phyloP scores from a whole-genome alignment of 192 early-diverging fungal genomes.

The Linnemannia schmuckeri region DNA sequence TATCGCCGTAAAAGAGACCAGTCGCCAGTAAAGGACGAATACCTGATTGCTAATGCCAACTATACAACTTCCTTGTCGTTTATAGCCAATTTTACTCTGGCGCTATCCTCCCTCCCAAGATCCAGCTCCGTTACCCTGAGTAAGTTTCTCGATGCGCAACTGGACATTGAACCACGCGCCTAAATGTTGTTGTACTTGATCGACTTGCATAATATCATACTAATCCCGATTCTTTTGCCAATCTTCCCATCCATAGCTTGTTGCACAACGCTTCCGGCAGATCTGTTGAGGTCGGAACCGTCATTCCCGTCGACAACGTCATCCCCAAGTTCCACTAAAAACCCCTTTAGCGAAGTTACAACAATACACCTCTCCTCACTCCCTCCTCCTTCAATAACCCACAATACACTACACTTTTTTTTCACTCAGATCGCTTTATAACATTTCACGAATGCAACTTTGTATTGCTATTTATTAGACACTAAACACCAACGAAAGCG shows the following conservation, averaged over 20 bases:
- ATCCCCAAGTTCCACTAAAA: slow-evolving; percentile 43
- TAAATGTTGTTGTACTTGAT: not conserved
- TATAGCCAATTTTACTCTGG: slow-evolving; percentile 19
- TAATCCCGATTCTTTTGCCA: not conserved
- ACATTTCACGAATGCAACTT: not conserved
- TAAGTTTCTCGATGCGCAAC: slow-evolving; percentile 10
- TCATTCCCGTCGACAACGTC: slow-evolving; percentile 3
- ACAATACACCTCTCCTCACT: not conserved
- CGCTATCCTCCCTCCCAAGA: slow-evolving; percentile 40
- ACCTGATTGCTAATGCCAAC: not conserved
- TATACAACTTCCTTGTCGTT: not conserved
- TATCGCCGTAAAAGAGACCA: no score
- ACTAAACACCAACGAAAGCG: not conserved
- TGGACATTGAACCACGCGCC: no score
- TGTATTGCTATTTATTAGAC: not conserved
- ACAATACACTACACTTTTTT: slow-evolving; percentile 1
- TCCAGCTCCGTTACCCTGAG: slow-evolving; percentile 52
- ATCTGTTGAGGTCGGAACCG: slow-evolving; percentile 26
- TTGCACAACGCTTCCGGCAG: slow-evolving; percentile 33
- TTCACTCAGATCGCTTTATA: not conserved
- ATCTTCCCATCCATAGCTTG: slow-evolving; percentile 7
- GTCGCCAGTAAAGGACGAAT: not conserved
- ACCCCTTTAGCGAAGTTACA: not conserved
- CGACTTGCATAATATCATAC: not conserved
- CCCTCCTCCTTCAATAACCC: not conserved